Conservation (phyloP, 768 basidiomycete genomes). For the Fistulinella prunicolor region DNA sequence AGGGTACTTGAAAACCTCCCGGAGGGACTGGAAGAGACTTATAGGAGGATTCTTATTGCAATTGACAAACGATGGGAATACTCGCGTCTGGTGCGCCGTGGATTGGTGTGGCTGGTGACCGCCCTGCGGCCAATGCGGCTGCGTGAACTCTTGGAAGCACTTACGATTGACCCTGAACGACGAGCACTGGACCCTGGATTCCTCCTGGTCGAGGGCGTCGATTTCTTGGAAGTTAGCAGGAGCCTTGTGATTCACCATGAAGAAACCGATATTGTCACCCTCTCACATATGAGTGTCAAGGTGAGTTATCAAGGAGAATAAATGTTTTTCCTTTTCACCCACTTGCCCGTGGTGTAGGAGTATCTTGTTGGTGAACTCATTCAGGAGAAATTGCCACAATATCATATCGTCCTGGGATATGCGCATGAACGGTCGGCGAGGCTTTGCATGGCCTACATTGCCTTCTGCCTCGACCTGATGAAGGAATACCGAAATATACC, state of each 20-base stretch:
- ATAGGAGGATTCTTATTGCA: too few species aligned
- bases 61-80: not conserved
- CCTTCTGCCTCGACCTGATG: slow-evolving; percentile 4
- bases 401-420: slow-evolving; percentile 10
- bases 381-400: not conserved
- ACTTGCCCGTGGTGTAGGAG: not conserved
- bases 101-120: slow-evolving; percentile 11
- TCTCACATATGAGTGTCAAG: slow-evolving; percentile 21
- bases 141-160: too few species aligned
- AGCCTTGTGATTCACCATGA: slow-evolving; percentile 10
- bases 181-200: slow-evolving; percentile 7
- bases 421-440: slow-evolving; percentile 7
- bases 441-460: too few species aligned
- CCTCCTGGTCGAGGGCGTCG: not conserved
- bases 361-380: slow-evolving; percentile 13
- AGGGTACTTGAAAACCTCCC: slow-evolving; percentile 9
- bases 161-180: too few species aligned
- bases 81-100: slow-evolving; percentile 1
- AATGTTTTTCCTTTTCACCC: not conserved
- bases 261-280: slow-evolving; percentile 9
- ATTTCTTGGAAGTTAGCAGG: slow-evolving; percentile 3
- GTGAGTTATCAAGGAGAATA: not conserved
- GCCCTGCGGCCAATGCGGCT: slow-evolving; percentile 8
- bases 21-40: slow-evolving; percentile 19
- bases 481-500: not conserved